Conservation (phyloP, 2,329 filamentous ascomycete species). For the Aschersonia sp. region DNA sequence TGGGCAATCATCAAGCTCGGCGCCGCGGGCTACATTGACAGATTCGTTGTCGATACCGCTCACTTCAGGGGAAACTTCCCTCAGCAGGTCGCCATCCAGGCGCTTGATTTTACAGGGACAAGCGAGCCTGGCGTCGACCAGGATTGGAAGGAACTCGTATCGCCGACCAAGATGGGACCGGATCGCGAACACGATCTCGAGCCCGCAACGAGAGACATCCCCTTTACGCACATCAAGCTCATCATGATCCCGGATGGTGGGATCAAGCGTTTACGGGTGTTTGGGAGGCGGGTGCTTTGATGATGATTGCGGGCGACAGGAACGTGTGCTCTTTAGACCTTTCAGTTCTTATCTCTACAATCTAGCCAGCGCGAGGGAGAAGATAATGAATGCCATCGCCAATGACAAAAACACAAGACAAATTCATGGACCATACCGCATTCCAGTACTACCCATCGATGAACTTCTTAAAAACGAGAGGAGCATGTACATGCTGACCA, state of each 20-base stretch:
- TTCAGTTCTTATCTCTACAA: too few species aligned
- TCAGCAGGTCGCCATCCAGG: constrained; percentile 57
- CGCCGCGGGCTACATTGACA: constrained; percentile 47
- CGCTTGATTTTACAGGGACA: constrained; percentile 37
- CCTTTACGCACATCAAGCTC: constrained; percentile 74
- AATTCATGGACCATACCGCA: too few species aligned
- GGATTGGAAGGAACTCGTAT: constrained; percentile 52
- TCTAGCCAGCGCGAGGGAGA: too few species aligned
- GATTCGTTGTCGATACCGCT: constrained; percentile 63
- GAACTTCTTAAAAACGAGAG: too few species aligned
- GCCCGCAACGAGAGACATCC: constrained; percentile 37
- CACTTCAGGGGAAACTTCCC: constrained; percentile 79
- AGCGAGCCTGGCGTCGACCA: constrained; percentile 41
- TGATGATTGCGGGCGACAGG: too few species aligned
- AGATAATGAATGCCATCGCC: too few species aligned
- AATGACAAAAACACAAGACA: too few species aligned
- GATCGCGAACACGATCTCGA: constrained; percentile 59
- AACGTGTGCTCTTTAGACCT: too few species aligned
- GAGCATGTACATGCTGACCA: too few species aligned
- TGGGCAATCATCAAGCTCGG: constrained; percentile 71
- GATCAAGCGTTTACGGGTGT: constrained; percentile 63
- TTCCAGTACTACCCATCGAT: too few species aligned
- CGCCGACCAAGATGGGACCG: constrained; percentile 53
- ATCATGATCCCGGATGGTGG: constrained; percentile 90
- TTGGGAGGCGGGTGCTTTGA: constrained; percentile 14